A percentile compares a stretch with the other conserved stretches of the same genome.
Evolutionary conservation across 192 early-diverging fungal genomes (phyloP).

Genomic region (Jimgerdemannia flammicorona): DNA sequence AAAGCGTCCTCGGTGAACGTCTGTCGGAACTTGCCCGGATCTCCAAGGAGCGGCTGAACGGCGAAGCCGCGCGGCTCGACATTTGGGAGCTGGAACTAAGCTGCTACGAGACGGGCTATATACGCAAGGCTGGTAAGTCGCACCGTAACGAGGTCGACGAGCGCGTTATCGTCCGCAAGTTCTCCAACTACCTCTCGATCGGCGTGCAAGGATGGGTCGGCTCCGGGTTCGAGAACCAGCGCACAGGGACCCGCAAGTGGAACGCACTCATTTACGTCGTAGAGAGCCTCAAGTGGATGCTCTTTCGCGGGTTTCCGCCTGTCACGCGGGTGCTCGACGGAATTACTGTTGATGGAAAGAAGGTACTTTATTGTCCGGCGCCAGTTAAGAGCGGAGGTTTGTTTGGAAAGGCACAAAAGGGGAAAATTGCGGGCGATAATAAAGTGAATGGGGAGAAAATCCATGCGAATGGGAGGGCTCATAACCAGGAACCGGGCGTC

Average conservation of each 20-base stretch:
- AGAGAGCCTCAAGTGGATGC: slow-evolving; percentile 61
- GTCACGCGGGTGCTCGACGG: slow-evolving; percentile 58
- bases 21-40: slow-evolving; percentile 52
- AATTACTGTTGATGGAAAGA: slow-evolving; percentile 46
- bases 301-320: slow-evolving; percentile 54
- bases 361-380: slow-evolving; percentile 36
- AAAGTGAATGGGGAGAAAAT: slow-evolving; percentile 17
- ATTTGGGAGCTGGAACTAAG: slow-evolving; percentile 64
- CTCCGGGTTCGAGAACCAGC: slow-evolving; percentile 63
- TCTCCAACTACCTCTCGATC: slow-evolving; percentile 71
- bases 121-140: slow-evolving; percentile 56
- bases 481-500: slow-evolving; percentile 7
- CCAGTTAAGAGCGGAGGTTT: slow-evolving; percentile 30
- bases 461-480: slow-evolving; percentile 30
- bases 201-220: slow-evolving; percentile 74
- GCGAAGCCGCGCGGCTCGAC: slow-evolving; percentile 61
- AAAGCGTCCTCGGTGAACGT: slow-evolving; percentile 54
- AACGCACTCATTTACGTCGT: slow-evolving; percentile 65
- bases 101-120: slow-evolving; percentile 57
- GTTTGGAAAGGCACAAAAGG: slow-evolving; percentile 32
- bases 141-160: slow-evolving; percentile 36
- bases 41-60: slow-evolving; percentile 55
- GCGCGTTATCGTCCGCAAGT: slow-evolving; percentile 47
- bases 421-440: slow-evolving; percentile 12
- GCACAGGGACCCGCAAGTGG: slow-evolving; percentile 56